Evolutionary conservation across 2,329 filamentous ascomycete species (phyloP), one percentile per base, ranked within the genome.

Genomic region (Aspergillus arachidicola): DNA sequence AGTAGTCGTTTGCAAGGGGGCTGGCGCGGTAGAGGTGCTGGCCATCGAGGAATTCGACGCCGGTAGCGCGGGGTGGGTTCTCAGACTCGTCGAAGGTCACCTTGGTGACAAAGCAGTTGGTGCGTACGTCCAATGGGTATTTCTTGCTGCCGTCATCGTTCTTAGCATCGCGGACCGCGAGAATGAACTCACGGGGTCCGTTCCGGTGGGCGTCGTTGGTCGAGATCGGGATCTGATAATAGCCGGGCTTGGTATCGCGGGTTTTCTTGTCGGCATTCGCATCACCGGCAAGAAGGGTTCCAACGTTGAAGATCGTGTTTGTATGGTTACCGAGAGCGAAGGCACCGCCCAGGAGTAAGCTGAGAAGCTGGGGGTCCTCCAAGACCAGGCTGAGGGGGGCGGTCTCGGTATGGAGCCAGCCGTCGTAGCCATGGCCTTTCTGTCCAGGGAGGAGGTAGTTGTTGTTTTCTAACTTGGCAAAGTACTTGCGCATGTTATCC

Each of bases 151-250:
- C 72, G 21, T 73, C 66, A 0, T 19, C 14, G 21, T 72, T 73
- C 16, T 57, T 69, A 5, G 72, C 72, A 54, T 72, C 69, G 1
- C 68, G 66, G 3, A 74, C 71, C 11, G 67, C 58, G n/a, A 69
- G 58, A 28, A 77, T 81, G 80, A 69, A 78, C 75, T 67, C 85
- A 79, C 67, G 85, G 73, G 54, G 66, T 51, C 73, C 71, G 57
- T 68, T 74, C 6, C 73, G 72, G 41, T 65, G 55, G 21, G 30
- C 63, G n/a, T 76, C 70, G 60, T 74, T 76, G 28, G 80, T 74
- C 10, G 81, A 75, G 62, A 84, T 81, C 1, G 88, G 87, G 14
- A 90, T 82, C 67, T 89, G 86, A 72, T 85, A 89, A 61, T 85
- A 78, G 1, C 80, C 83, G 19, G 82, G 78, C 2, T 72, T 67